Conservation (phyloP, 2,329 filamentous ascomycete species). For the Neodidymelliopsis sp. region DNA sequence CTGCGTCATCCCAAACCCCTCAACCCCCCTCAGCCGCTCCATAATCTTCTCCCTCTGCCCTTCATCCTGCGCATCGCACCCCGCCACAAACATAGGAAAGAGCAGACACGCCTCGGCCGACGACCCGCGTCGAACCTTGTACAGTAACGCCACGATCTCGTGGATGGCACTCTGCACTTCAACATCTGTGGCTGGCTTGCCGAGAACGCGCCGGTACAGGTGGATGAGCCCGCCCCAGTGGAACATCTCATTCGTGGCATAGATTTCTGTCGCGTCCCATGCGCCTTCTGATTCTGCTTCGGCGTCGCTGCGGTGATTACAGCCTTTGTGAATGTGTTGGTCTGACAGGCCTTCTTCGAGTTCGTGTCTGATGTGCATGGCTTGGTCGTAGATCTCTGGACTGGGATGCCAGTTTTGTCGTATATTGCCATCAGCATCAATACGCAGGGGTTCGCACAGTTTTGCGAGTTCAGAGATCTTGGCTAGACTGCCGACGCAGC, state of each 20-base stretch:
- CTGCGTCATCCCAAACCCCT: constrained; percentile 79
- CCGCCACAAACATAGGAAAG: constrained; percentile 84
- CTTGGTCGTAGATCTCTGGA: constrained; percentile 61
- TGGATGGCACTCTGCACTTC: constrained; percentile 70
- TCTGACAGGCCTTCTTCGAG: constrained; percentile 63
- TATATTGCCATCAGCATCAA: constrained; percentile 61
- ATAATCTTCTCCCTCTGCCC: constrained; percentile 67
- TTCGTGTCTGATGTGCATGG: constrained; percentile 66
- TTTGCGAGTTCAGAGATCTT: constrained; percentile 75
- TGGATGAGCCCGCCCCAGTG: constrained; percentile 82
- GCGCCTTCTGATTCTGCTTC: constrained; percentile 49
- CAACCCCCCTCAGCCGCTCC: constrained; percentile 70
- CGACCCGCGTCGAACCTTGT: constrained; percentile 68
- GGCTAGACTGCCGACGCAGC: constrained; percentile 74
- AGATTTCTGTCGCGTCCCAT: constrained; percentile 69
- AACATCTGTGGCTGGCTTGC: constrained; percentile 62
- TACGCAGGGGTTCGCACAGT: constrained; percentile 70
- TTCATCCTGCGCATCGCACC: constrained; percentile 71
- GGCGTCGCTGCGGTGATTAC: constrained; percentile 50
- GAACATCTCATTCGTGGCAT: constrained; percentile 78
- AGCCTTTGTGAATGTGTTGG: constrained; percentile 49
- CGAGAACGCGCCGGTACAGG: constrained; percentile 75
- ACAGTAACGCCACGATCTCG: constrained; percentile 69
- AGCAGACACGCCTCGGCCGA: constrained; percentile 77
- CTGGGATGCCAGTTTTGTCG: constrained; percentile 66